Conservation (phyloP, 768 basidiomycete genomes). For the Mycena maculata region DNA sequence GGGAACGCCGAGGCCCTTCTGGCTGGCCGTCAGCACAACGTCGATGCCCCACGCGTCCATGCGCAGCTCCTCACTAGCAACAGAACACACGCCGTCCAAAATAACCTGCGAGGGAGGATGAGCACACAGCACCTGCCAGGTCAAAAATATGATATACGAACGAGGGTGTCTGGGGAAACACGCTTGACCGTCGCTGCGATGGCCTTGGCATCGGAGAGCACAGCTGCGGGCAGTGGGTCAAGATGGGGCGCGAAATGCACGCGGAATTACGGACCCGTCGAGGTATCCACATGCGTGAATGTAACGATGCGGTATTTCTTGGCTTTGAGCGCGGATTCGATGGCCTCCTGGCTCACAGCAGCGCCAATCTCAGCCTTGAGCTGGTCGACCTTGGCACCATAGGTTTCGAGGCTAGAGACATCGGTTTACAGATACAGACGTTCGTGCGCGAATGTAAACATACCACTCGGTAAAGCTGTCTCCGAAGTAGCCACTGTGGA, state of each 20-base stretch:
- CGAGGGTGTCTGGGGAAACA: constrained; percentile 88
- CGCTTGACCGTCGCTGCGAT: constrained; percentile 78
- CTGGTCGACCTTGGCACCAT: constrained; percentile 90
- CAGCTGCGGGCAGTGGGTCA: constrained; percentile 57
- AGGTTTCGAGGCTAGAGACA: constrained; percentile 76
- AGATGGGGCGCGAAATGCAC: neutral
- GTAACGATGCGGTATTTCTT: constrained; percentile 92
- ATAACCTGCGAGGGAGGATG: constrained; percentile 61
- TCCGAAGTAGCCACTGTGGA: constrained; percentile 95
- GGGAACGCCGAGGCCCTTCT: constrained; percentile 94
- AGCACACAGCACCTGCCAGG: constrained; percentile 14
- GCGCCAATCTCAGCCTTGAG: constrained; percentile 86
- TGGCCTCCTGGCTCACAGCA: constrained; percentile 67
- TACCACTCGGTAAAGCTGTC: constrained; percentile 91
- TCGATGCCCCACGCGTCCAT: constrained; percentile 96
- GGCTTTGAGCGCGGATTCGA: constrained; percentile 76
- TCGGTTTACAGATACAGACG: neutral
- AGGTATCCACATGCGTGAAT: constrained; percentile 96
- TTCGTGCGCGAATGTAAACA: constrained; percentile 37
- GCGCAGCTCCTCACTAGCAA: constrained; percentile 94
- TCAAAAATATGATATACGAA: constrained; percentile 46
- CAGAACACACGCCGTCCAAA: constrained; percentile 95
- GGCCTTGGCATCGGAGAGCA: constrained; percentile 84
- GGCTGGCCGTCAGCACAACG: constrained; percentile 85
- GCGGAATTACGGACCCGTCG: constrained; percentile 65